Percentiles rank a stretch among this genome's conserved stretches.
These are phyloP conservation scores for Phytophthora fragariaefolia DNA, from an alignment of 352 stramenopile genomes.

Conservation along the genomic window DNA sequence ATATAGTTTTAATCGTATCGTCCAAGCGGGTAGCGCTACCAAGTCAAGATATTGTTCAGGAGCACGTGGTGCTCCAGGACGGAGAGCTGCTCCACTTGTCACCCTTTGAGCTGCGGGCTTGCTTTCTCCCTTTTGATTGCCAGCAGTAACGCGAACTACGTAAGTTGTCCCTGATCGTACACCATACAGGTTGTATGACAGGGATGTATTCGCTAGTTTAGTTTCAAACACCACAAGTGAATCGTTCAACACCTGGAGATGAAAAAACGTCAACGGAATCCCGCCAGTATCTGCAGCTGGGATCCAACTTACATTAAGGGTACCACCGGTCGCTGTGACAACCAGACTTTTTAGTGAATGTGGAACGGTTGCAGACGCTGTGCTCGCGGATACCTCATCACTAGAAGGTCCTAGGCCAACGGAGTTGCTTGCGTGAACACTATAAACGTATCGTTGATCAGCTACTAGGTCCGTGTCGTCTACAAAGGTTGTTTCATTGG, in stretches of 20 bases:
- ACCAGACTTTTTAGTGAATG: slow-evolving; percentile 20
- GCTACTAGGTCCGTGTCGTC: slow-evolving; percentile 43
- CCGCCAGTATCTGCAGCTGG: slow-evolving; percentile 47
- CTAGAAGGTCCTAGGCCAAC: slow-evolving; percentile 42
- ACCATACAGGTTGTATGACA: slow-evolving; percentile 31
- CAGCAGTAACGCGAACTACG: slow-evolving; percentile 27
- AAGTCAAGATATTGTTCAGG: slow-evolving; percentile 31
- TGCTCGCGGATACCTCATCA: slow-evolving; percentile 34
- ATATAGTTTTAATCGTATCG: slow-evolving; percentile 40
- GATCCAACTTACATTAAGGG: slow-evolving; percentile 39
- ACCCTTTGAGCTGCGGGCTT: slow-evolving; percentile 8
- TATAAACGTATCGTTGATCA: slow-evolving; percentile 47
- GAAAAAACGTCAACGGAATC: slow-evolving; percentile 36
- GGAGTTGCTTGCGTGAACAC: slow-evolving; percentile 46
- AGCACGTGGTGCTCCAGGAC: slow-evolving; percentile 28
- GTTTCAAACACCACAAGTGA: slow-evolving; percentile 2
- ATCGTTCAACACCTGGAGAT: slow-evolving; percentile 15
- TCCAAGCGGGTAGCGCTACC: slow-evolving; percentile 33
- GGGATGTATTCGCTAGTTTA: slow-evolving; percentile 8
- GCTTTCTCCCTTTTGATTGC: slow-evolving; percentile 40
- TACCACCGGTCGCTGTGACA: slow-evolving; percentile 34
- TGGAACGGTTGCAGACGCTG: slow-evolving; percentile 33
- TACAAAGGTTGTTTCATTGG: slow-evolving; percentile 20
- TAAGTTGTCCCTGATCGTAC: slow-evolving; percentile 40
- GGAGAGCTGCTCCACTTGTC: slow-evolving; percentile 34